These are phyloP conservation scores for Emmonsiellopsis sp. DNA, from an alignment of 2,329 filamentous ascomycete genomes.

Conservation along the genomic window DNA sequence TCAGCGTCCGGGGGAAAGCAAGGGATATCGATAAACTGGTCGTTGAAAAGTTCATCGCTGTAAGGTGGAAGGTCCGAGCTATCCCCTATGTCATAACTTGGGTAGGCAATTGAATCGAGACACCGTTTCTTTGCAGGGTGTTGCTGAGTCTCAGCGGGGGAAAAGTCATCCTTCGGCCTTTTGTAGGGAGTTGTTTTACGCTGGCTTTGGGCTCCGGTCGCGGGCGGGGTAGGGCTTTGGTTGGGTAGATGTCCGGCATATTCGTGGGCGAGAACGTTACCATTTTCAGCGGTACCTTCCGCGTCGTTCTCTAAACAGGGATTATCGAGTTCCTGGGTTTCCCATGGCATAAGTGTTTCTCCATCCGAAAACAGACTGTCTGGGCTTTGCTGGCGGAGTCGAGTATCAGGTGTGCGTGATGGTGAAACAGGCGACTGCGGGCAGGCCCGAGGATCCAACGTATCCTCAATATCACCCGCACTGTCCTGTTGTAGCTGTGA, in stretches of 20 bases:
- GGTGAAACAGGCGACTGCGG: neutral
- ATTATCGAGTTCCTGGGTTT: neutral
- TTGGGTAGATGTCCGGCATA: too few relatives aligned
- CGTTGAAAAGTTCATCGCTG: neutral
- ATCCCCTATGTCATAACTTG: neutral
- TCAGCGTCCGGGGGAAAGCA: neutral
- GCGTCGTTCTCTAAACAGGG: neutral
- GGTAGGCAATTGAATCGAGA: neutral
- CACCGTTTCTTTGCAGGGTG: neutral
- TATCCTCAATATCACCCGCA: neutral
- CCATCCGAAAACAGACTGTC: neutral
- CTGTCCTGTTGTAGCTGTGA: conserved; percentile 19
- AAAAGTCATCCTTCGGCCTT: neutral
- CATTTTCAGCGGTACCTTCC: too few relatives aligned
- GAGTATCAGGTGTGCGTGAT: neutral
- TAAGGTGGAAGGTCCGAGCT: neutral
- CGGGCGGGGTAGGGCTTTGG: neutral
- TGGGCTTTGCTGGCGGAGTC: neutral
- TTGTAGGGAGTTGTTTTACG: neutral
- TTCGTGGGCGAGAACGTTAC: too few relatives aligned
- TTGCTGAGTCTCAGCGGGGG: neutral
- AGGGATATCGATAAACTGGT: neutral
- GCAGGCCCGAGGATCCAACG: neutral
- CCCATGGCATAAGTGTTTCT: neutral
- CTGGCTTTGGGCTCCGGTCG: neutral